Evolutionary conservation across 768 basidiomycete species (phyloP), one percentile per base, ranked within the genome.

Genomic region (Sistotremastrum niveocremeum): DNA sequence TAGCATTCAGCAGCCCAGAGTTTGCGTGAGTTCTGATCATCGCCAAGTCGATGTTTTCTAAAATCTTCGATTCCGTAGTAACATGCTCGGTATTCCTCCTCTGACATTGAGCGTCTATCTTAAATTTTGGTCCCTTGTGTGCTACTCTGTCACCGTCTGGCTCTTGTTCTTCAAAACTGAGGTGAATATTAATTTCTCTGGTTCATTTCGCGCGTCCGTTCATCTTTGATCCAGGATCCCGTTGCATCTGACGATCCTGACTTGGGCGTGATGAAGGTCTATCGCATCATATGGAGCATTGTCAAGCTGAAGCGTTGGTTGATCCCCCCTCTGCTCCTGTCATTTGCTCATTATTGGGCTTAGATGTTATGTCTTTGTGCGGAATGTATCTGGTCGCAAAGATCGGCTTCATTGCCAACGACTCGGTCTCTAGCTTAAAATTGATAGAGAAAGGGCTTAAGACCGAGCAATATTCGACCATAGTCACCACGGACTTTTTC

Each of bases 391-490:
- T 95, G 32, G 76, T 97, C 52, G 83, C 88, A 31, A 99, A 98
- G 65, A 71, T 99, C 49, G 94, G 93, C 31, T 95, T 91, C 61
- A 86, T 87, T 41, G 87, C 89, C 29, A 89, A 90, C 63, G 95
- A 98, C 40, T 83, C 89, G 5, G 85, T 81, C 8, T 90, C 88
- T 3, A 79, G 76, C 28, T 72, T 98, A 39, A 99, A 99, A 59
- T 76, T 98, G 65, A 84, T 99, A 38, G 95, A 99, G 62, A 98
- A 98, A 58, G 95, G 95, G 2, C 72, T 99, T 45, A 84, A 80
- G 48, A 83, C 91, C 37, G 95, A 98, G 67, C 95, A 99, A 55
- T 72, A 98, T 36, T 91, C 95, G n/a, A 71, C 91, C 10, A 84
- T 89, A 3, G 93, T 94, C 39, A 76, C 98, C 36, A 83, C 98